A percentile compares a stretch with the other conserved stretches of the same genome.
phyloP scores from a whole-genome alignment of 225 moss, liverwort and hornwort genomes.

The Antitrichia curtipendula region DNA sequence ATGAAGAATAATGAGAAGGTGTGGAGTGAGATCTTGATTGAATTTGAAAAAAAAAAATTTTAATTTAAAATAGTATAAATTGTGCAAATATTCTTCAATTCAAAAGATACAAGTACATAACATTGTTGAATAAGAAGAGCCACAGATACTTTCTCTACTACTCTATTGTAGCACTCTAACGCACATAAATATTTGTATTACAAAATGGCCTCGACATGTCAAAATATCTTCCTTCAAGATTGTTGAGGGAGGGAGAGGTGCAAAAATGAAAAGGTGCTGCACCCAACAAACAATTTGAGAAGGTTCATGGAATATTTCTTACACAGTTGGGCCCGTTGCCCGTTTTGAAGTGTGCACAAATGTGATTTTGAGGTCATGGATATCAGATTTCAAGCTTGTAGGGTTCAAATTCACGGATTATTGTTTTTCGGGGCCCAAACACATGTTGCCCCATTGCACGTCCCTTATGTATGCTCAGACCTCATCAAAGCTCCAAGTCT shows the following conservation, averaged over 20 bases:
- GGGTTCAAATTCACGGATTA: fast-evolving
- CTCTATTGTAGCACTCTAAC: fast-evolving
- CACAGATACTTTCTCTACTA: fast-evolving
- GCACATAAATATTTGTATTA: background rate
- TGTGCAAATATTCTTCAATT: background rate
- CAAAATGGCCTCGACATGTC: background rate
- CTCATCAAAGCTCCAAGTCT: too few species aligned
- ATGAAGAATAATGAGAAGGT: too few species aligned
- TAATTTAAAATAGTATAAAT: background rate
- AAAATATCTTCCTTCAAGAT: background rate
- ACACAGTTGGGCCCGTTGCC: too few species aligned
- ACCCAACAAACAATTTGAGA: background rate
- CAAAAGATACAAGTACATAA: background rate
- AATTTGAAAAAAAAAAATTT: background rate
- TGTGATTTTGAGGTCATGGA: too few species aligned
- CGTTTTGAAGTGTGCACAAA: too few species aligned
- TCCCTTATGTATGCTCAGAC: too few species aligned
- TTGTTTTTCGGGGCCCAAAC: too few species aligned
- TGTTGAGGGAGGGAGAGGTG: background rate
- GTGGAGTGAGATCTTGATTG: background rate
- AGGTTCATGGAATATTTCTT: too few species aligned
- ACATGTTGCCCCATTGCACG: too few species aligned
- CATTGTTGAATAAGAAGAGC: background rate
- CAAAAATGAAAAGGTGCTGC: background rate
- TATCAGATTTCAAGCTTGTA: too few species aligned